Percentiles rank a stretch among this genome's conserved stretches.
Conservation (phyloP, 306 rosid genomes). For the Sicyos baderoa region DNA sequence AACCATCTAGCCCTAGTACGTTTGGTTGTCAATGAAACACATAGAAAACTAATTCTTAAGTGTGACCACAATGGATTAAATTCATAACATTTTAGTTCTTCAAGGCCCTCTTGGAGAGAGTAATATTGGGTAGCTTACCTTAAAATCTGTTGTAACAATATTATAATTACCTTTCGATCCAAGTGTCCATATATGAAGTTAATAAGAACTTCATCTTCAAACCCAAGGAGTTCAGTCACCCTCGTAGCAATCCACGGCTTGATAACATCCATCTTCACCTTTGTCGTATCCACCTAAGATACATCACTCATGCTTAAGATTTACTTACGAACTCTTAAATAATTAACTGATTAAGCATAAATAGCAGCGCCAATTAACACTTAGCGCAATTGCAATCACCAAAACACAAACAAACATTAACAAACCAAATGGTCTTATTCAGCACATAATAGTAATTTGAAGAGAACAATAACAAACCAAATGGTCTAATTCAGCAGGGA, state of each 20-base stretch:
- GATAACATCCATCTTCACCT: constrained; percentile 86
- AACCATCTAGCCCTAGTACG: too few relatives aligned
- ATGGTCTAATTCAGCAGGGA: constrained; percentile 85
- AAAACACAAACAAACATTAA: constrained; percentile 2
- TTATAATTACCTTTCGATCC: constrained; percentile 67
- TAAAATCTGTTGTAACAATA: neutral
- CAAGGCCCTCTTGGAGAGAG: neutral
- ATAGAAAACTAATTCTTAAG: too few relatives aligned
- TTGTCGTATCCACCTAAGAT: constrained; percentile 71
- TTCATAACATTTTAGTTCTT: too few relatives aligned
- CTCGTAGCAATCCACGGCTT: constrained; percentile 83
- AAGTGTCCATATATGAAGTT: constrained; percentile 87
- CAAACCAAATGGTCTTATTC: too few relatives aligned
- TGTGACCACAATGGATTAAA: too few relatives aligned
- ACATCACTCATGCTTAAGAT: constrained; percentile 24
- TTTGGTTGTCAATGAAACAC: too few relatives aligned
- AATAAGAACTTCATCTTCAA: constrained; percentile 96
- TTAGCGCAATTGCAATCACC: neutral
- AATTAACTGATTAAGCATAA: neutral
- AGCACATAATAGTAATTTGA: neutral
- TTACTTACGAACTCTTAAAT: neutral
- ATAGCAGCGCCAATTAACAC: neutral
- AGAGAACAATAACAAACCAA: constrained; percentile 44
- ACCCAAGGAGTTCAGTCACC: constrained; percentile 91
- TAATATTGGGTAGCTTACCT: neutral